These are phyloP conservation scores for Pichia sp. DNA, from an alignment of 1,139 yeast species.

Conservation along the genomic window DNA sequence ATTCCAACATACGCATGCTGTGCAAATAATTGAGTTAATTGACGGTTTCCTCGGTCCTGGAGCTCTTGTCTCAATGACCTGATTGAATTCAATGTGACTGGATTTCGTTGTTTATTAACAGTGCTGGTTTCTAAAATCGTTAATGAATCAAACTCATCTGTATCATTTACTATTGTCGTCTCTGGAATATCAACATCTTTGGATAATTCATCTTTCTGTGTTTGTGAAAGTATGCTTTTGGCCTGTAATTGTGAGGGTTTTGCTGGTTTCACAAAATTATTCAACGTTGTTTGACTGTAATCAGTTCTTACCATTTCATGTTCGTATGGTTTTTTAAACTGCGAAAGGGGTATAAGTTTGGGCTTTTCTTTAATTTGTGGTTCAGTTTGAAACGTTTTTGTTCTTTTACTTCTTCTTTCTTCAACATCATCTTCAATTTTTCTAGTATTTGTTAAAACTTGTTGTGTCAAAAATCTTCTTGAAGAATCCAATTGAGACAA, in stretches of 20 bases:
- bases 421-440: conserved; percentile 11
- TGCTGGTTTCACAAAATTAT: conserved; percentile 13
- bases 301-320: conserved; percentile 72
- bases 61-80: conserved; percentile 46
- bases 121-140: conserved; percentile 13
- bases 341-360: conserved; percentile 15
- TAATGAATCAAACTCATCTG: conserved; percentile 19
- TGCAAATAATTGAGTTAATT: conserved; percentile 60
- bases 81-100: conserved; percentile 55
- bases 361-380: conserved; percentile 4
- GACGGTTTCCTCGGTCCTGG: conserved; percentile 40
- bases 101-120: conserved; percentile 14
- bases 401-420: conserved; percentile 9
- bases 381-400: background rate
- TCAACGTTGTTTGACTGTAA: conserved; percentile 48
- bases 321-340: conserved; percentile 40
- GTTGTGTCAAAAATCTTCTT: conserved; percentile 64
- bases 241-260: background rate
- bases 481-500: conserved; percentile 61
- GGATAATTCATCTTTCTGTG: background rate
- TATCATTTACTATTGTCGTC: background rate
- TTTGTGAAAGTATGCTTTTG: background rate
- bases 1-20: conserved; percentile 76
- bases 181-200: background rate
- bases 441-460: conserved; percentile 33